Evolutionary conservation across 2,329 filamentous ascomycete genomes (phyloP).

Genomic region (Fusarium scirpi): DNA sequence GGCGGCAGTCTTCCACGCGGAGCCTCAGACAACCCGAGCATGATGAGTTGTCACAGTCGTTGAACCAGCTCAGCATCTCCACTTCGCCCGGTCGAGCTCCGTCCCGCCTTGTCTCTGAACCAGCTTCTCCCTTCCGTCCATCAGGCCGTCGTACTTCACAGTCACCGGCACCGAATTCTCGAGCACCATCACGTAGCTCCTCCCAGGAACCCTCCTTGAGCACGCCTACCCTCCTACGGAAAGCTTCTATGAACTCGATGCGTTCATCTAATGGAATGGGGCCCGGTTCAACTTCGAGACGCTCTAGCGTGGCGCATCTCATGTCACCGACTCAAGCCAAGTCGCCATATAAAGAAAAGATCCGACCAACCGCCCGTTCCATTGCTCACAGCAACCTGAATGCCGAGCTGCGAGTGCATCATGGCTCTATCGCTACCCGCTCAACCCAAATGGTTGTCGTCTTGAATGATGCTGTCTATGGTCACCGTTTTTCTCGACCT

Average conservation of each 20-base stretch:
- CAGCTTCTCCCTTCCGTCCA: constrained; percentile 54
- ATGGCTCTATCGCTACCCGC: constrained; percentile 57
- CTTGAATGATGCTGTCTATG: constrained; percentile 93
- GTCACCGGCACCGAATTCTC: constrained; percentile 40
- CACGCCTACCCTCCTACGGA: constrained; percentile 65
- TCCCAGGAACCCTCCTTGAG: constrained; percentile 59
- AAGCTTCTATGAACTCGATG: constrained; percentile 69
- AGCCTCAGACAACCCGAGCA: constrained; percentile 42
- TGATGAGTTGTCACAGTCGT: constrained; percentile 56
- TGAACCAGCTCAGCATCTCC: constrained; percentile 60
- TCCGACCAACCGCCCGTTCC: constrained; percentile 61
- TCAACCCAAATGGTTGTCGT: constrained; percentile 79
- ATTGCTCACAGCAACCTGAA: constrained; percentile 77
- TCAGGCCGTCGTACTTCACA: constrained; percentile 52
- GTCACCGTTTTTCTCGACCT: constrained; percentile 89
- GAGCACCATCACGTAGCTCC: constrained; percentile 57
- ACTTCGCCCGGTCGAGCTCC: constrained; percentile 47
- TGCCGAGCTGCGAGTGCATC: constrained; percentile 75
- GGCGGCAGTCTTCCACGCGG: constrained; percentile 53
- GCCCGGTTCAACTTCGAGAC: constrained; percentile 57
- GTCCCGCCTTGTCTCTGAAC: constrained; percentile 54
- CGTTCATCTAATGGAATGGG: constrained; percentile 60
- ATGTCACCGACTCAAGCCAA: constrained; percentile 59
- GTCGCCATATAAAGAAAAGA: constrained; percentile 52
- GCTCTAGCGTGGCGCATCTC: constrained; percentile 61